Base-by-base conservation (phyloP, 805 yeast genomes). In the Vanderwaltozyma tropicalis region DNA sequence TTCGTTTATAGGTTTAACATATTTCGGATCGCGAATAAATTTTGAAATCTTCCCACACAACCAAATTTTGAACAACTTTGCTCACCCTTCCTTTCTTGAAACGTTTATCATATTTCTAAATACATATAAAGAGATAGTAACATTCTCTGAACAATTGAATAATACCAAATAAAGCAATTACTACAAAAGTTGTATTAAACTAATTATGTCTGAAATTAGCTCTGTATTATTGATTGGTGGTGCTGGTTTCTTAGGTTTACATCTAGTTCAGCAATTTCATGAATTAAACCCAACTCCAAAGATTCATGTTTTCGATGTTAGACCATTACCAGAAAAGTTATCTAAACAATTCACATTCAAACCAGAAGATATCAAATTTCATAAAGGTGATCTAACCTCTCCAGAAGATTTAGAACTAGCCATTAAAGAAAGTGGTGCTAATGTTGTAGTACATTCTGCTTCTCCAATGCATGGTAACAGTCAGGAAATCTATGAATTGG, bases 381-480 rank as follows among this genome's bases (percentile, higher is more conserved):
- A 78, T 57, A 68, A 78, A 47, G 97, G 96, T 34, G 97, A 92
- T 53, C 63, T 92, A 45, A 85, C 97, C 0, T 75, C 81, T 0
- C 72, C 69, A 21, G 71, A 64, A 9, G 94, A 85, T 51, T 79
- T 92, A 5, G 56, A 63, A 3, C 52, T 60, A 6, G 95, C 94
- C 0, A 73, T 89, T 28, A 56, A 61, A 25, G 57, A 53, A 12
- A 68, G 80, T 22, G 57, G 67, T 28, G 86, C 94, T 34, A 70
- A 74, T 30, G 88, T 85, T 1, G 74, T 92, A 18, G 95, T 92
- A 8, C 97, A 94, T 56, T 82, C 95, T 1, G 98, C 97, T 2
- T 89, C 97, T 11, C 99, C 99, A 15, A 72, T 92, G 59, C 96
- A 87, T 56, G 96, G 96, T 4, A 67, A 79, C 48, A 72, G 76